Evolutionary conservation across 2,329 filamentous ascomycete species (phyloP).

Genomic region (Trichoderma polysporum): DNA sequence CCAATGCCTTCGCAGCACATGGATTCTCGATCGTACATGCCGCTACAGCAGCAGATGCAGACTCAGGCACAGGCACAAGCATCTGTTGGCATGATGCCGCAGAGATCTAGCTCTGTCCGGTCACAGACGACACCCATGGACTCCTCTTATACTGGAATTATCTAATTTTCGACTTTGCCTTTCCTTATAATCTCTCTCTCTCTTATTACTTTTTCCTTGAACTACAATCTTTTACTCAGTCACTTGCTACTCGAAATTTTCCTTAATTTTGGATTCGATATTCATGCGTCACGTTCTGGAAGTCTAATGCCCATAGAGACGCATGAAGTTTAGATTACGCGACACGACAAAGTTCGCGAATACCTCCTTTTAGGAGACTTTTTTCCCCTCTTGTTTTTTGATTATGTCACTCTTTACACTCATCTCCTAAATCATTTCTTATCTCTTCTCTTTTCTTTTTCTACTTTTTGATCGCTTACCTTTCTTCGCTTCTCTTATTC

Average conservation of each 20-base stretch:
- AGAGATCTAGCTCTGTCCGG: conserved; percentile 2
- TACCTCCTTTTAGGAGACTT: background rate
- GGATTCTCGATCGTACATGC: conserved; percentile 12
- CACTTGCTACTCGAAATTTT: conserved; percentile 32
- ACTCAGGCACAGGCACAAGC: conserved; percentile 3
- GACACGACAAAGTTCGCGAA: conserved; percentile 1
- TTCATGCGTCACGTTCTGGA: conserved; percentile 16
- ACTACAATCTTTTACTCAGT: background rate
- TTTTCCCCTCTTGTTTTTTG: background rate
- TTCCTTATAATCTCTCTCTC: background rate
- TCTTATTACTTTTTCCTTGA: background rate
- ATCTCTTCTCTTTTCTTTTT: background rate
- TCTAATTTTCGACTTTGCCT: background rate
- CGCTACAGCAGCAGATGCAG: conserved; percentile 18
- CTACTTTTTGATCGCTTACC: background rate
- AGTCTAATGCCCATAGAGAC: conserved; percentile 17
- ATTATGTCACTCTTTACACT: conserved; percentile 13
- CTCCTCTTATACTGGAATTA: background rate
- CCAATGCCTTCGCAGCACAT: conserved; percentile 6
- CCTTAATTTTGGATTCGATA: conserved; percentile 14
- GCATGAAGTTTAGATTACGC: conserved; percentile 19
- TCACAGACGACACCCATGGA: background rate
- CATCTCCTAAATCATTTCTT: conserved; percentile 2
- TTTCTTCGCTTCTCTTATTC: conserved; percentile 8
- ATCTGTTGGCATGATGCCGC: background rate